Evolutionary conservation across 192 early-diverging fungal genomes (phyloP).

Genomic region (Allomyces arbusculus): DNA sequence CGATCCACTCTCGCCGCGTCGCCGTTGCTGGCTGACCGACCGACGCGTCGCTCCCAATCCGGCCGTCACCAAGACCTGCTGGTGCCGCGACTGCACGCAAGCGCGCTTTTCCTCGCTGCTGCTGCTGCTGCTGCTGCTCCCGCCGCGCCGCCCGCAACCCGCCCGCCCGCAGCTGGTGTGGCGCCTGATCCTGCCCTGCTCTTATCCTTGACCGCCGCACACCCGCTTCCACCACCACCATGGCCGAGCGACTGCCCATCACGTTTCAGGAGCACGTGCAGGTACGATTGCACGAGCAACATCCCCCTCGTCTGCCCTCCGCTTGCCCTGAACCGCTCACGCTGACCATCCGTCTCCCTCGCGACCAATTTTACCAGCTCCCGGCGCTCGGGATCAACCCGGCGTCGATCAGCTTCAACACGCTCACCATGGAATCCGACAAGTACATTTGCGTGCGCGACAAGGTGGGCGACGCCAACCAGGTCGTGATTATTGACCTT

Average conservation of each 20-base stretch:
- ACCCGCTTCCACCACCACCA: conserved; percentile 8
- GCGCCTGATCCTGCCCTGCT: too few species aligned
- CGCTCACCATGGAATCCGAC: conserved; percentile 92
- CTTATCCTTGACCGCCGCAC: too few species aligned
- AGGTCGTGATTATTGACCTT: conserved; percentile 86
- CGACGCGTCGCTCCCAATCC: too few species aligned
- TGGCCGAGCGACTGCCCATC: conserved; percentile 72
- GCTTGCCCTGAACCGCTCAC: neutral
- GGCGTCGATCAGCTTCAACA: conserved; percentile 89
- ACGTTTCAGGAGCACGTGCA: conserved; percentile 91
- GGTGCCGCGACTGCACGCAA: too few species aligned
- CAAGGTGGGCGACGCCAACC: conserved; percentile 59
- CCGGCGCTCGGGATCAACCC: conserved; percentile 72
- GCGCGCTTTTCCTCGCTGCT: too few species aligned
- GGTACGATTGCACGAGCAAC: conserved; percentile 26
- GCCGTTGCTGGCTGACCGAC: too few species aligned
- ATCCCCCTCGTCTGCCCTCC: neutral
- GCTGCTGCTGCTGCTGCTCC: too few species aligned
- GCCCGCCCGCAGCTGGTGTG: too few species aligned
- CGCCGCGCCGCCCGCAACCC: too few species aligned
- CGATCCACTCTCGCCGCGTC: too few species aligned
- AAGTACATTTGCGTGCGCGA: conserved; percentile 96
- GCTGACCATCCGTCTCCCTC: neutral
- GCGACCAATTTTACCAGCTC: conserved; percentile 35
- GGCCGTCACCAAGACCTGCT: too few species aligned